These are phyloP conservation scores for Fusarium phyllophilum DNA, from an alignment of 2,329 filamentous ascomycete species.

Conservation along the genomic window DNA sequence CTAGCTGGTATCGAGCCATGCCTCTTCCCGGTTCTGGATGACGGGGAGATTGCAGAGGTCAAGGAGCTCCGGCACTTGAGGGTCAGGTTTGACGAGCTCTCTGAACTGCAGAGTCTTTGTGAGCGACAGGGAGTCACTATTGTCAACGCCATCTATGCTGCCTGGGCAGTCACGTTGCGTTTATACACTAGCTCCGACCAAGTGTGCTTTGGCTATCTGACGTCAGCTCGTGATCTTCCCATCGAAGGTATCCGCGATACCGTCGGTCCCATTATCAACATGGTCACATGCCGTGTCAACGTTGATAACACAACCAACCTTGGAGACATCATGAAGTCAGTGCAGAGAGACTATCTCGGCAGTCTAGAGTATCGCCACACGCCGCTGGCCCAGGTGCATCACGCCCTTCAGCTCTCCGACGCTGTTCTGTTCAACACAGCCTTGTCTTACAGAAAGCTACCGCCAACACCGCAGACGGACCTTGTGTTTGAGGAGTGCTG, in stretches of 20 bases:
- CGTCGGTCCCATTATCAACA: slow-evolving; percentile 65
- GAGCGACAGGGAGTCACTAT: slow-evolving; percentile 22
- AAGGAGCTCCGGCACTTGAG: slow-evolving; percentile 33
- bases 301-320: slow-evolving; percentile 29
- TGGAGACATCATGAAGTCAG: not conserved
- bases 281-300: slow-evolving; percentile 62
- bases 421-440: slow-evolving; percentile 40
- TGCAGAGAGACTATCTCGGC: slow-evolving; percentile 27
- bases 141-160: slow-evolving; percentile 35
- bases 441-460: slow-evolving; percentile 38
- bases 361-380: slow-evolving; percentile 29
- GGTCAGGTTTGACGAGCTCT: slow-evolving; percentile 29
- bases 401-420: slow-evolving; percentile 36
- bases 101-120: slow-evolving; percentile 15
- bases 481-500: slow-evolving; percentile 37
- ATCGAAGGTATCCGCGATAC: slow-evolving; percentile 58
- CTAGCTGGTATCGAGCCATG: slow-evolving; percentile 29
- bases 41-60: slow-evolving; percentile 1
- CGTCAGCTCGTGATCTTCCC: slow-evolving; percentile 62
- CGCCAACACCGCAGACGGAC: slow-evolving; percentile 6
- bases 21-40: slow-evolving; percentile 30
- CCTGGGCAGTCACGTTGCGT: slow-evolving; percentile 34
- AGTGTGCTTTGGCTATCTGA: slow-evolving; percentile 64
- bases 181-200: slow-evolving; percentile 57
- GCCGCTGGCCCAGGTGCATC: slow-evolving; percentile 32